Evolutionary conservation across 768 basidiomycete species (phyloP).

Genomic region (Auricularia sp.): DNA sequence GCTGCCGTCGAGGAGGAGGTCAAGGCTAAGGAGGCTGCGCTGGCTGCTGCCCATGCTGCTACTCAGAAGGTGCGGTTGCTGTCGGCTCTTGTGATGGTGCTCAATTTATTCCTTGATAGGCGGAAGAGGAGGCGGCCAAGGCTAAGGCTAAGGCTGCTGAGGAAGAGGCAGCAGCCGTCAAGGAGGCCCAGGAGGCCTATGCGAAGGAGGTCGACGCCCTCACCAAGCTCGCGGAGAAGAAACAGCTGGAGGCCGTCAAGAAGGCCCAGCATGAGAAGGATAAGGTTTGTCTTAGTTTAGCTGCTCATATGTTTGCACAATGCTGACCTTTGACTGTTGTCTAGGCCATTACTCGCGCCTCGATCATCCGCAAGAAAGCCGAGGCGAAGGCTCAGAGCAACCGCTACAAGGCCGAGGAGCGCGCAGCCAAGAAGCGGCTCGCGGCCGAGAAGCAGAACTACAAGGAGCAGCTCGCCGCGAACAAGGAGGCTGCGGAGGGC

Average conservation of each 20-base stretch:
- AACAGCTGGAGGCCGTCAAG: background rate
- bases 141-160: background rate
- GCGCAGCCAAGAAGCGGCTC: background rate
- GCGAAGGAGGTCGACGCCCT: background rate
- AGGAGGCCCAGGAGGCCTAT: background rate
- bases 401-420: slow-evolving; percentile 1
- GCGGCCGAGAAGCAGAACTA: background rate
- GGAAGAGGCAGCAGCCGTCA: background rate
- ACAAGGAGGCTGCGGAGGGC: background rate
- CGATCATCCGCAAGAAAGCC: background rate
- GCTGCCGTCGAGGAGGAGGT: background rate
- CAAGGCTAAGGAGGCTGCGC: background rate
- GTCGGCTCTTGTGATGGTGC: background rate
- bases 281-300: background rate
- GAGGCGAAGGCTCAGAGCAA: background rate
- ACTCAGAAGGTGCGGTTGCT: background rate
- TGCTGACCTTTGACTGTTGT: background rate
- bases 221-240: background rate
- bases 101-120: background rate
- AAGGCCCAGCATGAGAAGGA: background rate
- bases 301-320: background rate
- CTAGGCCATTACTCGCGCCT: background rate
- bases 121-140: background rate
- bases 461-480: background rate
- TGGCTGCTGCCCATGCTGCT: background rate